Conservation (phyloP, 805 yeast species). For the Diddensiella santjacobensis region DNA sequence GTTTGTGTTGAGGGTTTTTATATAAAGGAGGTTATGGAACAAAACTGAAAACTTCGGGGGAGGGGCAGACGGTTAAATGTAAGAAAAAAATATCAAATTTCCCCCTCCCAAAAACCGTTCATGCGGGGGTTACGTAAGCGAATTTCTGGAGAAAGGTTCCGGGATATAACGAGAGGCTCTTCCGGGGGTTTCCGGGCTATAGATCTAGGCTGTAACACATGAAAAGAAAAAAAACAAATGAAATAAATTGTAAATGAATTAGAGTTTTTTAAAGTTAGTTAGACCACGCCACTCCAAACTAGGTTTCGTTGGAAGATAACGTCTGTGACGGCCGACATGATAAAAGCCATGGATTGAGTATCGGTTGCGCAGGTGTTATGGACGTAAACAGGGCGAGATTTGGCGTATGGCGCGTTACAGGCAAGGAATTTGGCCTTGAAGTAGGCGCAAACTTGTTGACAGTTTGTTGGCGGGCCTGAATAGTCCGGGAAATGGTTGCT, state of each 20-base stretch:
- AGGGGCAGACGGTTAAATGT: background rate
- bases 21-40: too few relatives aligned
- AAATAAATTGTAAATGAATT: too few relatives aligned
- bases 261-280: too few relatives aligned
- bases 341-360: slow-evolving; percentile 81
- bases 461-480: slow-evolving; percentile 59
- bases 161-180: too few relatives aligned
- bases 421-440: slow-evolving; percentile 65
- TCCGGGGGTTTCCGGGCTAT: too few relatives aligned
- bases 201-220: too few relatives aligned
- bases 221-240: too few relatives aligned
- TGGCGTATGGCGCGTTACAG: slow-evolving; percentile 50
- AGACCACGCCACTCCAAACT: slow-evolving; percentile 71
- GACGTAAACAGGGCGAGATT: slow-evolving; percentile 72
- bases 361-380: slow-evolving; percentile 97
- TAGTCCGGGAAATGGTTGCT: slow-evolving; percentile 74
- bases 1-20: too few relatives aligned
- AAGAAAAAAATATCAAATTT: too few relatives aligned
- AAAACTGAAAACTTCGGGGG: too few relatives aligned
- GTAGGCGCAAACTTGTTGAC: slow-evolving; percentile 62
- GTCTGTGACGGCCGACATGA: slow-evolving; percentile 88
- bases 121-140: background rate
- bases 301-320: slow-evolving; percentile 80
- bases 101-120: too few relatives aligned
- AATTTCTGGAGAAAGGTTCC: background rate